These are phyloP conservation scores for Arabidopsis suecica DNA, from an alignment of 345 rosid species.

Conservation along the genomic window DNA sequence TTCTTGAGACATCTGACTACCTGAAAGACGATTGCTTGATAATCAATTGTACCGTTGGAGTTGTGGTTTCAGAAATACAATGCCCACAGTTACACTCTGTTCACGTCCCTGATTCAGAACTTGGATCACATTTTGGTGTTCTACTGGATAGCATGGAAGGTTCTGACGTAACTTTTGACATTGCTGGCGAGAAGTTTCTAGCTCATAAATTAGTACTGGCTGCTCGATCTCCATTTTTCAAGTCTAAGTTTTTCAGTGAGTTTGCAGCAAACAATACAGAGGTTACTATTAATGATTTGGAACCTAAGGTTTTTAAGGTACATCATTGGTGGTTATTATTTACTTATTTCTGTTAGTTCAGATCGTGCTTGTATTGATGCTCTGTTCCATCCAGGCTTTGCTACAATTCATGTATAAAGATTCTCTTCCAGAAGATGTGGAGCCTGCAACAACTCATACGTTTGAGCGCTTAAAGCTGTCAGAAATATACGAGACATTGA, in stretches of 20 bases:
- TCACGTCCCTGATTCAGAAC: constrained; percentile 71
- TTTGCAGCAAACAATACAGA: constrained; percentile 58
- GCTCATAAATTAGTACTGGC: constrained; percentile 94
- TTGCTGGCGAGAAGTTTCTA: constrained; percentile 71
- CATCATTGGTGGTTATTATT: constrained; percentile 30
- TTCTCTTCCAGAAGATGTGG: constrained; percentile 74
- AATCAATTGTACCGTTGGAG: constrained; percentile 94
- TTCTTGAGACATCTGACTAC: constrained; percentile 79
- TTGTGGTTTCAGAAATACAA: constrained; percentile 73
- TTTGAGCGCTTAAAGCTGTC: constrained; percentile 51
- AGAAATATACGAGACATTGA: constrained; percentile 69
- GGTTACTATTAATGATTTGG: constrained; percentile 70
- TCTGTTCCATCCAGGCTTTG: constrained; percentile 71
- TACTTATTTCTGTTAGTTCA: constrained; percentile 16
- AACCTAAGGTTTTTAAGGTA: constrained; percentile 89
- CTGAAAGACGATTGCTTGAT: constrained; percentile 82
- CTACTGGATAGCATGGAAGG: constrained; percentile 80
- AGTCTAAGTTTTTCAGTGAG: constrained; percentile 82
- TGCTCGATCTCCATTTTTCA: constrained; percentile 93
- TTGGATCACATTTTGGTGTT: constrained; percentile 69
- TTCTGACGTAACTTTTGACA: constrained; percentile 70
- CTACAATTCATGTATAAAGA: constrained; percentile 83
- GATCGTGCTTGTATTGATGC: constrained; percentile 4
- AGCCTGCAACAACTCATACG: constrained; percentile 45
- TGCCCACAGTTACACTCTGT: constrained; percentile 67